phyloP scores from a whole-genome alignment of 106 monocot genomes.

The Dioscorea zingiberensis region DNA sequence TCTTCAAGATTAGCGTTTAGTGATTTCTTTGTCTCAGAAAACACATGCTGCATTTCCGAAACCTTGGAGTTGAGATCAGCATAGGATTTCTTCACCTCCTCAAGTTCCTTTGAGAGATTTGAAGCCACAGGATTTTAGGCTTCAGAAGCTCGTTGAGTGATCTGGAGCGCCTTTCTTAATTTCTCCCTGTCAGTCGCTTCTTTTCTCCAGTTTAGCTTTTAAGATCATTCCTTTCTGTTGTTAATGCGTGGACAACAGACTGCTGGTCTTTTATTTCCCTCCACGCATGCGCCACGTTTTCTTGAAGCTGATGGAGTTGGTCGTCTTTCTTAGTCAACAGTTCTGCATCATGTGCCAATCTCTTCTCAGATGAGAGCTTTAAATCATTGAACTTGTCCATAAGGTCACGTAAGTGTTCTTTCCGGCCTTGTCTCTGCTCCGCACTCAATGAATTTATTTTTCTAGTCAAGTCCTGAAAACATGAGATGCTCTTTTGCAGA shows the following conservation, averaged over 20 bases:
- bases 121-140: constrained; percentile 37
- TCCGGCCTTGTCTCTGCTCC: constrained; percentile 39
- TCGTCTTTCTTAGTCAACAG: constrained; percentile 58
- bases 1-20: constrained; percentile 38
- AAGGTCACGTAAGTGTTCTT: constrained; percentile 40
- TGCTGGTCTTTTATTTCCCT: constrained; percentile 26
- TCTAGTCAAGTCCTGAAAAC: constrained; percentile 35
- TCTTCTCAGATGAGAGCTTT: constrained; percentile 41
- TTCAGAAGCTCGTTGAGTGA: constrained; percentile 26
- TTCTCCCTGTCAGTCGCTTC: constrained; percentile 28
- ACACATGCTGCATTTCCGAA: constrained; percentile 35
- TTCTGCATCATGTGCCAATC: constrained; percentile 33
- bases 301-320: constrained; percentile 38
- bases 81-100: constrained; percentile 20
- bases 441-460: constrained; percentile 32
- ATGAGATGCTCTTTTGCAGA: constrained; percentile 27
- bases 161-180: constrained; percentile 45
- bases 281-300: constrained; percentile 37
- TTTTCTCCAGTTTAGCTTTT: constrained; percentile 35
- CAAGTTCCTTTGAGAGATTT: constrained; percentile 33
- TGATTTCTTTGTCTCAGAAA: constrained; percentile 30
- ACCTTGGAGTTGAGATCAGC: constrained; percentile 26
- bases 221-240: constrained; percentile 51
- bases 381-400: constrained; percentile 46
- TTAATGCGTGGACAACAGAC: constrained; percentile 30